These are phyloP conservation scores for Diversispora eburnea DNA, from an alignment of 192 early-diverging fungal species.

Conservation along the genomic window DNA sequence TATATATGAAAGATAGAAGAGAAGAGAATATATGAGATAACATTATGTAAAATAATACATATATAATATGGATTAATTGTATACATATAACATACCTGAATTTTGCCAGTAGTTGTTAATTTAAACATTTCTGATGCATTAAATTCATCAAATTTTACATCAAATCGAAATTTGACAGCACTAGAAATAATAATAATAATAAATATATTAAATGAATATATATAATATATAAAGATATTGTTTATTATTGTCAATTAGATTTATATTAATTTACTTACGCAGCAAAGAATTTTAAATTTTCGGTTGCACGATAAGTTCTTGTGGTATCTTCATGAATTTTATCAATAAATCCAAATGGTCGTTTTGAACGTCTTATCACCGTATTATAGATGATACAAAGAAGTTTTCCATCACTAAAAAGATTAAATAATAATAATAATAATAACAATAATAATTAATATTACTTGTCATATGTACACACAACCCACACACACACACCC, in stretches of 20 bases:
- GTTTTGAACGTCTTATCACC: constrained; percentile 47
- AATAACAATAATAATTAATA: neutral
- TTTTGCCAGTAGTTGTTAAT: constrained; percentile 40
- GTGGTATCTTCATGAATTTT: constrained; percentile 52
- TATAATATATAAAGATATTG: neutral
- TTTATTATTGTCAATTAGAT: neutral
- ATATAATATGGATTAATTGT: too few species aligned
- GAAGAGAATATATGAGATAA: too few species aligned
- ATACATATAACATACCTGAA: constrained; percentile 33
- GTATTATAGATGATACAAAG: constrained; percentile 51
- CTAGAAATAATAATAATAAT: constrained; percentile 29
- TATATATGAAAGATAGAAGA: neutral
- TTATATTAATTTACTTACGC: constrained; percentile 41
- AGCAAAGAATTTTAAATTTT: constrained; percentile 56
- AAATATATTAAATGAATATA: neutral
- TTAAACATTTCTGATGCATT: constrained; percentile 50
- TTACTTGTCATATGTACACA: neutral
- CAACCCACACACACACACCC: neutral
- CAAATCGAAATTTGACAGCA: constrained; percentile 57
- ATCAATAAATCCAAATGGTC: constrained; percentile 56
- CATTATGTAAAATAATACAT: neutral
- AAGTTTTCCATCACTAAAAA: constrained; percentile 45
- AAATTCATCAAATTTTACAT: constrained; percentile 45
- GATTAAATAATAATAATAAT: neutral
- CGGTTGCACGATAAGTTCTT: constrained; percentile 52